phyloP scores from a whole-genome alignment of 83 land plant species.

The Picea abies region DNA sequence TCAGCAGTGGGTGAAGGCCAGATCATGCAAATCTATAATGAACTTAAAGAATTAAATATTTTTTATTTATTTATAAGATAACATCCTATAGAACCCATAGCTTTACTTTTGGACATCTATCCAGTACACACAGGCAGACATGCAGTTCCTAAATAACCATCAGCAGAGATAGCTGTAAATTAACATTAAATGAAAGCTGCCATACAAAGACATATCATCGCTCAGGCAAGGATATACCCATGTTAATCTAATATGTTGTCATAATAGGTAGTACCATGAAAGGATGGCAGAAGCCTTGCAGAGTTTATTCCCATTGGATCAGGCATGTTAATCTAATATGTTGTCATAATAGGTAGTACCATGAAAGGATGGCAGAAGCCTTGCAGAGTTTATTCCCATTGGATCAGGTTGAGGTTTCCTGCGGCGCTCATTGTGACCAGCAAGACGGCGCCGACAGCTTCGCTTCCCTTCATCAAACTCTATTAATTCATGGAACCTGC shows the following conservation, averaged over 20 bases:
- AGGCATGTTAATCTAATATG: background rate
- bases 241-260: background rate
- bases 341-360: background rate
- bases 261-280: background rate
- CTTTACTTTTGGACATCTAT: background rate
- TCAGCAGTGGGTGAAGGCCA: background rate
- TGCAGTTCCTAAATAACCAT: background rate
- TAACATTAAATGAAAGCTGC: background rate
- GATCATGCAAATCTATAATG: background rate
- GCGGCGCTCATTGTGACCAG: constrained; percentile 84
- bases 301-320: no score
- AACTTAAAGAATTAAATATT: background rate
- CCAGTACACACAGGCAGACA: background rate
- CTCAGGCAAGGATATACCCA: background rate
- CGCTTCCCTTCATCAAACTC: constrained; percentile 87
- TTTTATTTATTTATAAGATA: background rate
- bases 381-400: constrained; percentile 42
- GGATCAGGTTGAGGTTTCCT: constrained; percentile 75
- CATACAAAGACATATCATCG: background rate
- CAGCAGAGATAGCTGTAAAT: background rate
- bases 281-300: constrained; percentile 21
- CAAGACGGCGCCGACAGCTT: constrained; percentile 85
- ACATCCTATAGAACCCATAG: background rate
- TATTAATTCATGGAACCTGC: constrained; percentile 70
- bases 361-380: constrained; percentile 13